Percentiles rank a stretch among this genome's conserved stretches.
phyloP scores from a whole-genome alignment of 1,284 basidiomycete genomes.

The Malassezia equina region DNA sequence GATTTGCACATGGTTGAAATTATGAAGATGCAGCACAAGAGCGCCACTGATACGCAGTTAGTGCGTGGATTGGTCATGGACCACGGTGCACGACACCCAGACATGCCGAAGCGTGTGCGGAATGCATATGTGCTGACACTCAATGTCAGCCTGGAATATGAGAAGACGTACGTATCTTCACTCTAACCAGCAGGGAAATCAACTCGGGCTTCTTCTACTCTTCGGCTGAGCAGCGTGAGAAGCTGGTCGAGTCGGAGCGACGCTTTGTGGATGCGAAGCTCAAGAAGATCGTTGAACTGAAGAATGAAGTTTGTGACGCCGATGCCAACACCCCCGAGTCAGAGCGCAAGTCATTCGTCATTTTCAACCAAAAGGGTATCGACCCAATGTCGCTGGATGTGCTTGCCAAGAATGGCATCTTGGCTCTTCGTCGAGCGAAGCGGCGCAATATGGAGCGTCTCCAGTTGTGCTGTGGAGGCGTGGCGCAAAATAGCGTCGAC shows the following conservation, averaged over 20 bases:
- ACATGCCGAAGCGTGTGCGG: conserved; percentile 97
- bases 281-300: conserved; percentile 92
- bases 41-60: conserved; percentile 93
- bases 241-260: conserved; percentile 93
- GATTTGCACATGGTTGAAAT: conserved; percentile 99
- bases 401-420: conserved; percentile 89
- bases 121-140: conserved; percentile 91
- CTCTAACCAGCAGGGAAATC: conserved; percentile 64
- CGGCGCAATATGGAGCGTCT: conserved; percentile 55
- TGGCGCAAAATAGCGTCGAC: conserved; percentile 94
- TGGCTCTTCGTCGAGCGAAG: conserved; percentile 89
- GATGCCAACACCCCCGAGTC: conserved; percentile 25
- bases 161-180: conserved; percentile 71
- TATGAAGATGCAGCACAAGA: conserved; percentile 99
- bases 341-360: conserved; percentile 73
- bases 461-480: conserved; percentile 75
- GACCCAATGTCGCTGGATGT: conserved; percentile 95
- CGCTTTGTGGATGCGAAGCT: conserved; percentile 88
- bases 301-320: conserved; percentile 76
- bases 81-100: conserved; percentile 92
- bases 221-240: conserved; percentile 93
- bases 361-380: conserved; percentile 99
- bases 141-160: conserved; percentile 97
- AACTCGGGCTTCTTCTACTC: conserved; percentile 99
- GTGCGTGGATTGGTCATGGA: conserved; percentile 83